Conservation (phyloP, 139 green algal species). For the Picochlorum costavermella region DNA sequence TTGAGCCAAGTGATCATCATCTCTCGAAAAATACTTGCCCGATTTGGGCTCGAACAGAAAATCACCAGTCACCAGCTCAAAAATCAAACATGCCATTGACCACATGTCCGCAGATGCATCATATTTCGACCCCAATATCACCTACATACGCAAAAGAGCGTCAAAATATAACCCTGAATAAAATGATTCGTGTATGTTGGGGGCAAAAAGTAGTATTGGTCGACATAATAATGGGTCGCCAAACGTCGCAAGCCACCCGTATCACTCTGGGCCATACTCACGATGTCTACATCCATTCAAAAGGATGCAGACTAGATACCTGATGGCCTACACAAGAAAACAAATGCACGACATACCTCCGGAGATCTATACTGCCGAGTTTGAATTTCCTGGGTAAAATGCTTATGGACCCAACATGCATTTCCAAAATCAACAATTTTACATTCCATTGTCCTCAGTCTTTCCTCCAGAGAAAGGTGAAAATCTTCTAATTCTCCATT, state of each 20-base stretch:
- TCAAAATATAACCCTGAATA: neutral
- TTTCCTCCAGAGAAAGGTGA: slow-evolving; percentile 21
- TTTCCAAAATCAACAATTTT: slow-evolving; percentile 99
- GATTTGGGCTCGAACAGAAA: slow-evolving; percentile 88
- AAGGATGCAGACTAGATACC: slow-evolving; percentile 35
- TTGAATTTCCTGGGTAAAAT: slow-evolving; percentile 97
- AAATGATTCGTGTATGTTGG: slow-evolving; percentile 1
- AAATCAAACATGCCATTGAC: slow-evolving; percentile 92
- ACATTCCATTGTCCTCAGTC: slow-evolving; percentile 36
- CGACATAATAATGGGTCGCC: neutral
- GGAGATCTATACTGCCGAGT: slow-evolving; percentile 91
- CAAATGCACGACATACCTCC: slow-evolving; percentile 37
- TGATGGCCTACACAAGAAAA: slow-evolving; percentile 19
- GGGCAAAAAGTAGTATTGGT: slow-evolving; percentile 12
- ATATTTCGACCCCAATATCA: slow-evolving; percentile 79
- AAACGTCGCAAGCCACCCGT: slow-evolving; percentile 32
- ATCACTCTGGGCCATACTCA: slow-evolving; percentile 28
- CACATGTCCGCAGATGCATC: slow-evolving; percentile 89
- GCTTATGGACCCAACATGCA: slow-evolving; percentile 94
- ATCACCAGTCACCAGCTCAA: slow-evolving; percentile 97
- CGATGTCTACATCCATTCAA: slow-evolving; percentile 25
- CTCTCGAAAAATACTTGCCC: slow-evolving; percentile 39
- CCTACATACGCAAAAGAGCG: slow-evolving; percentile 28
- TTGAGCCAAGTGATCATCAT: slow-evolving; percentile 97
- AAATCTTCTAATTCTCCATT: neutral